Evolutionary conservation across 2,329 filamentous ascomycete species (phyloP), one percentile per base, ranked within the genome.

Genomic region (Bipolaris bicolor): DNA sequence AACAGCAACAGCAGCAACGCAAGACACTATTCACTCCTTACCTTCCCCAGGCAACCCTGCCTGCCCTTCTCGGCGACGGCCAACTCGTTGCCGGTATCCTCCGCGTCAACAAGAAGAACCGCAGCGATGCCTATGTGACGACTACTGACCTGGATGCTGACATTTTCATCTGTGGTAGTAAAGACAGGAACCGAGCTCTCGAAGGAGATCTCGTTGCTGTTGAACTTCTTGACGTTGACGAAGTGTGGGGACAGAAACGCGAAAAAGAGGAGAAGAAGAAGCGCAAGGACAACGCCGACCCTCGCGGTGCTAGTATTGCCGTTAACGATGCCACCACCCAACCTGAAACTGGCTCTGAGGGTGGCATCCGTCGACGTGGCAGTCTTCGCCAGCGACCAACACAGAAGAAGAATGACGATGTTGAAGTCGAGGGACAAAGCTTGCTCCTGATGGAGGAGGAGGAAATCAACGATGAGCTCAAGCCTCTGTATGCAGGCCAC

Each of bases 191-290:
- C 77, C 90, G 95, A 78, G 95, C 95, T 53, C 85, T 99, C 34
- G 95, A 99, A 77, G 95, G 95, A 57, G 95, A 99, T 76, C 85
- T 97, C 53, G 95, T 99, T 57, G 95, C 95, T 31, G 88, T 99
- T 52, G 95, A 99, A 79, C 88, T 99, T 45, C 87, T 99, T 49
- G 94, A 99, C 72, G 95, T 99, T 7, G 95, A 98, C 75, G 95
- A 99, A 74, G 95, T 99, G 2, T 99, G 95, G 95, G 87, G 90
- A 22, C 95, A 99, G 82, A 99, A 99, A 84, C 91, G 92, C 55
- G 95, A 99, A 78, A 99, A 99, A 78, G 95, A 99, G 80, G 95
- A 99, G 78, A 99, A 99, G 86, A 99, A 99, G 87, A 99, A 98
- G 83, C 91, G 95, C 77, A 99, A 99, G 83, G 95, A 99, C 73